Percentiles rank a stretch among this genome's conserved stretches.
These are phyloP conservation scores for Candida caryicola DNA, from an alignment of 805 yeast species.

Conservation along the genomic window DNA sequence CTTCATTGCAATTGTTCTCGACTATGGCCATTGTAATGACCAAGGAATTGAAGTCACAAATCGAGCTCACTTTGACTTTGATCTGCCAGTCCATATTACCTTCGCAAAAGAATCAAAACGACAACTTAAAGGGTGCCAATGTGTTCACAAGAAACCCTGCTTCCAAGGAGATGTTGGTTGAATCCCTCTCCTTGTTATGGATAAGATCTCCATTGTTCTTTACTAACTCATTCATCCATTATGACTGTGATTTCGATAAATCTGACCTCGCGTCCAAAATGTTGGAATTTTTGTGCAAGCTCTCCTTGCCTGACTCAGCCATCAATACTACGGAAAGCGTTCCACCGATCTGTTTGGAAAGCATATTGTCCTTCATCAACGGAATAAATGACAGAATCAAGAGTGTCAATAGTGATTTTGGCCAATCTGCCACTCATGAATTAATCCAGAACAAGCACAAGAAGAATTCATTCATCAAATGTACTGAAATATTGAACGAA, in stretches of 20 bases:
- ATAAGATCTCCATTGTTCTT: constrained; percentile 75
- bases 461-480: constrained; percentile 74
- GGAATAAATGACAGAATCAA: constrained; percentile 55
- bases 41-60: constrained; percentile 67
- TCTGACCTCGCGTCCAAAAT: constrained; percentile 69
- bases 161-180: constrained; percentile 78
- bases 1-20: constrained; percentile 72
- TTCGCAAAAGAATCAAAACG: constrained; percentile 13
- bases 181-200: constrained; percentile 80
- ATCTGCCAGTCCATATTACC: constrained; percentile 60
- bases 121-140: constrained; percentile 20
- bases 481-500: constrained; percentile 72
- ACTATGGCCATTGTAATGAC: constrained; percentile 69
- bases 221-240: constrained; percentile 71
- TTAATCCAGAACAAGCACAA: constrained; percentile 44
- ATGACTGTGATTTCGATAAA: constrained; percentile 88
- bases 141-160: constrained; percentile 27
- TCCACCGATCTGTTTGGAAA: constrained; percentile 92
- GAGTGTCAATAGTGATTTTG: constrained; percentile 15
- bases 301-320: constrained; percentile 87
- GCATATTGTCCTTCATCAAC: constrained; percentile 67
- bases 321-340: constrained; percentile 74
- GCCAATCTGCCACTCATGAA: constrained; percentile 18
- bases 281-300: constrained; percentile 66
- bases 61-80: constrained; percentile 66